Base-by-base conservation (phyloP, 345 rosid genomes). In the Euphorbia pulcherrima region DNA sequence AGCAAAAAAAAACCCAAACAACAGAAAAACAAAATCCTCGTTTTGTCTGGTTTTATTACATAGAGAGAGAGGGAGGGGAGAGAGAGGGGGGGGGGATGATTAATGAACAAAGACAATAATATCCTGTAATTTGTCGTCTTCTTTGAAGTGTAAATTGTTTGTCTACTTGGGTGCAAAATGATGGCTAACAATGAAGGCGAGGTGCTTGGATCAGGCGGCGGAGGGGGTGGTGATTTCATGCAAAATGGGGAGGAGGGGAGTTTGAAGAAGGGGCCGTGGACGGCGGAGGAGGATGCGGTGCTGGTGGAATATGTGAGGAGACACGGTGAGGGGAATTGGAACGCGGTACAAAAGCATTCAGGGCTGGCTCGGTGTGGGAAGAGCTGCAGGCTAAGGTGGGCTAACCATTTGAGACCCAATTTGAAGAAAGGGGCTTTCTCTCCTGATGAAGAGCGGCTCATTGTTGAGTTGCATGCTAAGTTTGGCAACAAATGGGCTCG, bases 311-410 rank as follows among this genome's bases (percentile, higher is more conserved):
- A 74, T 62, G 77, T 74, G 48, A 55, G 61, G 27, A 74, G 55
- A 63, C 73, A 74, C 30, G 77, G 77, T 16, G 77, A 68, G 62
- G 77, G 77, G 23, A 74, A 74, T 67, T 74, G 77, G 77, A 74
- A 74, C 46, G 64, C 77, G 1, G 69, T 74, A 40, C 72, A 68
- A 46, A 68, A 64, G 27, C 61, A 64, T 35, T 68, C 77, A 5
- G 77, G 72, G 6, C 33, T 74, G 50, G 59, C 69, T 26, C 68
- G 77, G 0, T 74, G 77, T 24, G 77, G 77, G 14, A 74, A 74
- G 65, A 74, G 72, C 28, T 74, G 77, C 8, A 28, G 77, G 41
- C 73, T 74, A n/a, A 62, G 77, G 10, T 74, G 77, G 77, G 68
- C 77, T 26, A 74, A 74, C 60, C 77, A 74, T 53, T 64, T 74